phyloP scores from a whole-genome alignment of 1,284 basidiomycete genomes.

The Cystobasidiaceae sp. region DNA sequence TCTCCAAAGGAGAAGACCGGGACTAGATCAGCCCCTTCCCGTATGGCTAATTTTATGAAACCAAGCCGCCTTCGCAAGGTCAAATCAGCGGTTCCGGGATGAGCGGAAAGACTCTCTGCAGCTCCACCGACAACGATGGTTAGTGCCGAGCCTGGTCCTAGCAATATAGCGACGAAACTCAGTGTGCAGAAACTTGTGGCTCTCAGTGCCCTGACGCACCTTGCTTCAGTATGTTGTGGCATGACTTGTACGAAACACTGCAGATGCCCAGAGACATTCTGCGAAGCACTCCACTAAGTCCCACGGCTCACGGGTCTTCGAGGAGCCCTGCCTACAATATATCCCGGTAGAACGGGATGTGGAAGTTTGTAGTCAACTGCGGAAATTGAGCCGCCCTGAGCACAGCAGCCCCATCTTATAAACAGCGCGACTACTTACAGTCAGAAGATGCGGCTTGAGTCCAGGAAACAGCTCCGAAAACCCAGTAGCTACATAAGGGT shows the following conservation, averaged over 20 bases:
- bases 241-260: conserved; percentile 84
- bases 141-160: conserved; percentile 58
- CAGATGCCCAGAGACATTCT: conserved; percentile 64
- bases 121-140: conserved; percentile 97
- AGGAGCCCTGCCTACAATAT: conserved; percentile 54
- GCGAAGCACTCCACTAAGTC: background rate
- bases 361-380: conserved; percentile 65
- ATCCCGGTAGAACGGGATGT: conserved; percentile 88
- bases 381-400: background rate
- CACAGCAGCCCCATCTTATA: background rate
- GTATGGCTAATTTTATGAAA: conserved; percentile 95
- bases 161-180: background rate
- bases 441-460: conserved; percentile 85
- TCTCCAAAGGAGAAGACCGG: conserved; percentile 97
- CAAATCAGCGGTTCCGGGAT: conserved; percentile 89
- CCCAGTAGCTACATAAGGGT: conserved; percentile 64
- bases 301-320: background rate
- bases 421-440: conserved; percentile 48
- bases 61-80: conserved; percentile 63
- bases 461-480: conserved; percentile 88
- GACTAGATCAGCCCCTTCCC: conserved; percentile 88
- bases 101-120: conserved; percentile 85
- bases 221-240: conserved; percentile 74
- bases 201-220: conserved; percentile 53
- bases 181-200: background rate